Base-by-base conservation (phyloP, 1,284 basidiomycete species). In the Ustilago curta region DNA sequence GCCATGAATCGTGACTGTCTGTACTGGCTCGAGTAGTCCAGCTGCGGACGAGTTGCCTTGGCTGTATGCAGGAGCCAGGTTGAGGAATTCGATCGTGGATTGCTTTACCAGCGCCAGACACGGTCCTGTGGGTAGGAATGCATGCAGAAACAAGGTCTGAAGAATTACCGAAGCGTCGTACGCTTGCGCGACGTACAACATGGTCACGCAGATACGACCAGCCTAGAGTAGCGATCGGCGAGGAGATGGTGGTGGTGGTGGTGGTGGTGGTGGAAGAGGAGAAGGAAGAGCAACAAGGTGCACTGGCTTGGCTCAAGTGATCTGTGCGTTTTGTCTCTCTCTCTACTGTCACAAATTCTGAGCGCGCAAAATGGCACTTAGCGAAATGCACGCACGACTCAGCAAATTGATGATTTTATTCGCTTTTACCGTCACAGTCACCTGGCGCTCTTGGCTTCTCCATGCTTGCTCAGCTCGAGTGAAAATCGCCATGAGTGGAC, bases 181-280 rank as follows among this genome's bases (percentile, higher is more conserved):
- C 4, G 71, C 67, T 43, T 77, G 70, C 12, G 70, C 53, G 35
- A 77, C 56, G 63, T 70, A 73, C n/a, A 71, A 65, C 75, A 77
- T 77, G 52, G 29, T 29, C 35, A 37, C 35, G n/a, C n/a, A 2
- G 16, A 37, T 16, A 16, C 14, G 35, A 2, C 35, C 35, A 37
- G 35, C 14, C 35, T 11, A 14, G 35, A 37, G 35, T 16, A 37
- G 35, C 35, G 35, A 12, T 16, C 16, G 35, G 35, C 35, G 35
- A 37, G 35, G 35, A 3, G 35, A 16, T 37, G 35, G 35, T 14
- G 35, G 14, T 14, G 35, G 35, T 37, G 35, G 14, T 37, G 35
- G 35, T 14, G 35, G 14, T 14, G 35, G 32, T 8, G 32, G 32
- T 8, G 32, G 25, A 29, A 16, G 27, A 48, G 27, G 45, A 48